Evolutionary conservation across 371 early-diverging fungal genomes (phyloP).

Genomic region (Rhizomucor pusillus): DNA sequence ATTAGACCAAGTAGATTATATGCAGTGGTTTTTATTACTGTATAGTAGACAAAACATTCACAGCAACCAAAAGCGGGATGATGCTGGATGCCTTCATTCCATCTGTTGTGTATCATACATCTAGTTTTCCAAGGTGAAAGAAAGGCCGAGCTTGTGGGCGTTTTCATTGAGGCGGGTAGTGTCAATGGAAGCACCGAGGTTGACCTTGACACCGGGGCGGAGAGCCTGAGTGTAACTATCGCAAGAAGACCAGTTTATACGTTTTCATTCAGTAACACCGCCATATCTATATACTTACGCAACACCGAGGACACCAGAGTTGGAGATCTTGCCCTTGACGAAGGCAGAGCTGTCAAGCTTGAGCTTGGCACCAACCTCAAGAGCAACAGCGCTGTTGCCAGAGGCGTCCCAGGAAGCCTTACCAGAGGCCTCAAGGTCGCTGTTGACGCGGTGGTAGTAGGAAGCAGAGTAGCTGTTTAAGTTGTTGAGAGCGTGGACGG

Average conservation of each 20-base stretch:
- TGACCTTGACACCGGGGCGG: constrained; percentile 93
- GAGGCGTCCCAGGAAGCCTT: constrained; percentile 90
- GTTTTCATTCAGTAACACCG: background rate
- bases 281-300: constrained; percentile 45
- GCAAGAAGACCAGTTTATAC: background rate
- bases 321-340: constrained; percentile 96
- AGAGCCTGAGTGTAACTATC: constrained; percentile 86
- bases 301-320: constrained; percentile 89
- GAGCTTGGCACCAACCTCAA: constrained; percentile 96
- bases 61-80: too few relatives aligned
- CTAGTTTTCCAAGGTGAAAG: constrained; percentile 87
- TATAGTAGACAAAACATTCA: too few relatives aligned
- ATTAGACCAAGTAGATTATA: too few relatives aligned
- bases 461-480: constrained; percentile 81
- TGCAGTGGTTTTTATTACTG: too few relatives aligned
- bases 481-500: constrained; percentile 78
- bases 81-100: background rate
- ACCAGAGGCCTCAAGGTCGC: constrained; percentile 90
- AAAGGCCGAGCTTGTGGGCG: constrained; percentile 94
- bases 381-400: constrained; percentile 69
- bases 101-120: constrained; percentile 11
- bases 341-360: constrained; percentile 84
- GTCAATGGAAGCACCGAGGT: constrained; percentile 91
- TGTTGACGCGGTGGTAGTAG: constrained; percentile 93
- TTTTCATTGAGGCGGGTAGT: constrained; percentile 88